Evolutionary conservation across 1,139 yeast genomes (phyloP), one percentile per base, ranked within the genome.

Genomic region (Protomyces macrosporus): DNA sequence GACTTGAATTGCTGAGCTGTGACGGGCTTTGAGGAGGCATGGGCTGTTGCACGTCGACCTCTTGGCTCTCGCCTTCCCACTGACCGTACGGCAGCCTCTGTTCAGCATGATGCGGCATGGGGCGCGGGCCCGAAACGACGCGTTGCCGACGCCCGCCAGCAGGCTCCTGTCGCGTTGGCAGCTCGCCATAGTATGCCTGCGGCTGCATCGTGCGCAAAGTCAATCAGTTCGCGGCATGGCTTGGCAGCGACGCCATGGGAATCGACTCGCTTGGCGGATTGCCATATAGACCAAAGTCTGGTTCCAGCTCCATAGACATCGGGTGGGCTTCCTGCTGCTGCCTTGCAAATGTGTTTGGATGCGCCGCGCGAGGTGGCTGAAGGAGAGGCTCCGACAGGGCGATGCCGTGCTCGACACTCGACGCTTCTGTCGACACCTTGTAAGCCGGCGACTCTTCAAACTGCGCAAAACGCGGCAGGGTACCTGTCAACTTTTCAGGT

Each of bases 51-150:
- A 3, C 32, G 37, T 36, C 57, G 36, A 9, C 45, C 34, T 12
- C 14, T 16, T n/a, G 23, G 23, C n/a, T 14, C 14, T 45, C 58
- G 50, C 23, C 52, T 50, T 6, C 45, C 54, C 34, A 54, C 53
- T 39, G 37, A 45, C 33, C 45, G 61, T 16, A 55, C 55, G 30
- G 54, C 45, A 9, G 39, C 50, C 32, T 57, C 61, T 36, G 48
- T 55, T 36, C 50, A 57, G 55, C 50, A 57, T 48, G 4, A 9
- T 12, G 9, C 6, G 63, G 57, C 63, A 53, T 54, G 39, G 63
- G 63, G n/a, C 58, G 58, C 12, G 63, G 63, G 4, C 54, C 58
- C 14, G 53, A 52, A 23, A 53, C 58, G 35, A 37, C 54, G 10
- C 58, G 53, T 33, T 32, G 50, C 12, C 50, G 42, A 14, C n/a